Percentiles rank a stretch among this genome's conserved stretches.
These are phyloP conservation scores for Lachancea dasiensis DNA, from an alignment of 805 yeast genomes.

Conservation along the genomic window DNA sequence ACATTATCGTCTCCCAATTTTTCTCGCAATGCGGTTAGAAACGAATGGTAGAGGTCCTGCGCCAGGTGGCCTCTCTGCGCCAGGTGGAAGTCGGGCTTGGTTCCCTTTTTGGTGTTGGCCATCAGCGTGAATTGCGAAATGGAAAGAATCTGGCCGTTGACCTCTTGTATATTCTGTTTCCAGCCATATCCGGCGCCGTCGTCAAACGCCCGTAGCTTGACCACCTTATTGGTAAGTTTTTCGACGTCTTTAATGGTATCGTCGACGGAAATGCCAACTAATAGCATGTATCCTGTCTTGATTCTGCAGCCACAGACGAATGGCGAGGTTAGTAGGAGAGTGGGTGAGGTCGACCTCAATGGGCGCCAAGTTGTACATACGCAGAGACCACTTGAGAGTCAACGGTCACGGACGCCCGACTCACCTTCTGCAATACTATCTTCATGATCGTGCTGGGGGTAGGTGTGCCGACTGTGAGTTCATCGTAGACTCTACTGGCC, in stretches of 20 bases:
- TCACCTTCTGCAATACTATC: constrained; percentile 86
- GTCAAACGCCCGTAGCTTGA: constrained; percentile 68
- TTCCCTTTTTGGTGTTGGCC: constrained; percentile 81
- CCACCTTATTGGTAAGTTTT: constrained; percentile 60
- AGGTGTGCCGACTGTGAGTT: no score
- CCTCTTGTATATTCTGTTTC: constrained; percentile 63
- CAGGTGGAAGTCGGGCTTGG: constrained; percentile 90
- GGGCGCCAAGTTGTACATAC: constrained; percentile 30
- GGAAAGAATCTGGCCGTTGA: constrained; percentile 67
- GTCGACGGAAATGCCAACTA: constrained; percentile 76
- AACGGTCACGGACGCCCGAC: constrained; percentile 83
- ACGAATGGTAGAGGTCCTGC: constrained; percentile 39
- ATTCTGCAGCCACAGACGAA: no score
- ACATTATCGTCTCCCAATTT: constrained; percentile 62
- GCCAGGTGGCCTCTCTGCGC: constrained; percentile 79
- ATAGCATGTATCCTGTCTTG: constrained; percentile 64
- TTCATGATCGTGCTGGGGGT: no score
- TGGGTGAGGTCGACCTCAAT: no score
- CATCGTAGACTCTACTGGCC: no score
- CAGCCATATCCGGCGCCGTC: constrained; percentile 67
- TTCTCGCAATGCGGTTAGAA: constrained; percentile 41
- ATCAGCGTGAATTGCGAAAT: constrained; percentile 91
- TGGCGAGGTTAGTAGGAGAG: constrained; percentile 1
- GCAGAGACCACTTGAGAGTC: constrained; percentile 62
- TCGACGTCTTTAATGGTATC: constrained; percentile 74